Evolutionary conservation across 768 basidiomycete species (phyloP), one percentile per base, ranked within the genome.

Genomic region (Hygrocybe punicea): DNA sequence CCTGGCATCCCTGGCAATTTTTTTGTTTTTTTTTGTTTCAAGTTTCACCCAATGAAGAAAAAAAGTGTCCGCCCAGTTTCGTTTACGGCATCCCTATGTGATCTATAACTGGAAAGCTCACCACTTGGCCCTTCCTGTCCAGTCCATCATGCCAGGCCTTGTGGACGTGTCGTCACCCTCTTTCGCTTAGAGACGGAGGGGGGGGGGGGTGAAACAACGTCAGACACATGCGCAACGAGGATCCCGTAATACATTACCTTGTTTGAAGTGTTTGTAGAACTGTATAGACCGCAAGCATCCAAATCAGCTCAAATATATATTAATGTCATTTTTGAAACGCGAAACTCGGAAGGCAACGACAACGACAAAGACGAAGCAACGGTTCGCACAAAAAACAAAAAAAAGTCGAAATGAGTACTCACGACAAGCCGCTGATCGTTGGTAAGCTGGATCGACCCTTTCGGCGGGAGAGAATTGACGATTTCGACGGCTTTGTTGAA

Each of bases 231-330:
- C 37, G 4, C 45, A 19, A 47, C 23, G 11, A 33, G 10, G 13
- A 34, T 13, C 21, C 4, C 23, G 47, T 54, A 56, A 60, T 56
- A 19, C 24, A 33, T 45, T 54, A 88, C 93, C 92, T 80, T 96
- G 94, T 81, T 98, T 99, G 83, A 79, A 98, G 72, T 87, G 84
- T 63, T 80, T 81, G 80, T 98, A 99, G 80, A 97, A 97, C 95
- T 98, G 57, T 58, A 25, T 33, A 51, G 58, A 17, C n/a, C n/a
- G n/a, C n/a, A n/a, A n/a, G n/a, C n/a, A n/a, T 17, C 29, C 23
- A 40, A 57, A 25, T 23, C 16, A 23, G 16, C 23, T 13, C 45
- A 3, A 17, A 11, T 23, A 47, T 6, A 23, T 19, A 7, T 7
- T 9, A 10, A 19, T 11, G 17, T 45, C 44, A 39, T 39, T 9